Evolutionary conservation across 1,139 yeast genomes (phyloP).

Genomic region (Saccharomyces hybrid): DNA sequence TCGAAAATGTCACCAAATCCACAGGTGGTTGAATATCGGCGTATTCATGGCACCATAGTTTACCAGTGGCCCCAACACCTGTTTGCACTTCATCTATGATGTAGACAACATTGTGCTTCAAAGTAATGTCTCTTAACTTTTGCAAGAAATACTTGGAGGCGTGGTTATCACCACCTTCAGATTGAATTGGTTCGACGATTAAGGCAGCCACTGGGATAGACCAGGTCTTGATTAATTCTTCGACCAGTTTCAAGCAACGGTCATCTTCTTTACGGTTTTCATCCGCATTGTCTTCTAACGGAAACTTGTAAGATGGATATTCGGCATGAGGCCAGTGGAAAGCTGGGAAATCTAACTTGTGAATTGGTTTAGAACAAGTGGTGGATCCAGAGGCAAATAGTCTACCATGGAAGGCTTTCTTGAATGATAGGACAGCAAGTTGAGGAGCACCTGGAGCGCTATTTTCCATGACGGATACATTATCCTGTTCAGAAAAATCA

Average conservation of each 20-base stretch:
- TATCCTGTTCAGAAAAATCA: constrained; percentile 50
- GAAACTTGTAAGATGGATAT: constrained; percentile 59
- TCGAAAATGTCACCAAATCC: constrained; percentile 68
- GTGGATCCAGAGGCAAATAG: constrained; percentile 65
- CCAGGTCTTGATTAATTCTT: constrained; percentile 41
- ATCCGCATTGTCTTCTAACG: constrained; percentile 45
- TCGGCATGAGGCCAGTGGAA: constrained; percentile 75
- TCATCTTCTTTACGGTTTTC: constrained; percentile 55
- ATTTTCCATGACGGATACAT: constrained; percentile 56
- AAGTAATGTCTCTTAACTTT: constrained; percentile 54
- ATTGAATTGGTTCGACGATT: constrained; percentile 65
- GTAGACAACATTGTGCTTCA: constrained; percentile 50
- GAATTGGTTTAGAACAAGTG: constrained; percentile 68
- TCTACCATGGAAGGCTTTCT: constrained; percentile 69
- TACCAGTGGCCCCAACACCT: constrained; percentile 68
- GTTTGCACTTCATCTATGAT: constrained; percentile 71
- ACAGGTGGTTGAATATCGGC: constrained; percentile 57
- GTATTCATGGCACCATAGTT: constrained; percentile 68
- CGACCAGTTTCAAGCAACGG: constrained; percentile 50
- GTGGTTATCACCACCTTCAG: constrained; percentile 73
- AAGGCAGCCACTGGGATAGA: constrained; percentile 57
- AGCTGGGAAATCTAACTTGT: constrained; percentile 68
- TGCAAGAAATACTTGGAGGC: constrained; percentile 54
- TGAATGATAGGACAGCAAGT: constrained; percentile 59
- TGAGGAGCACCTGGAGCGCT: constrained; percentile 61